phyloP scores from a whole-genome alignment of 164 flowering plant species.

The Aristolochia fimbriata region DNA sequence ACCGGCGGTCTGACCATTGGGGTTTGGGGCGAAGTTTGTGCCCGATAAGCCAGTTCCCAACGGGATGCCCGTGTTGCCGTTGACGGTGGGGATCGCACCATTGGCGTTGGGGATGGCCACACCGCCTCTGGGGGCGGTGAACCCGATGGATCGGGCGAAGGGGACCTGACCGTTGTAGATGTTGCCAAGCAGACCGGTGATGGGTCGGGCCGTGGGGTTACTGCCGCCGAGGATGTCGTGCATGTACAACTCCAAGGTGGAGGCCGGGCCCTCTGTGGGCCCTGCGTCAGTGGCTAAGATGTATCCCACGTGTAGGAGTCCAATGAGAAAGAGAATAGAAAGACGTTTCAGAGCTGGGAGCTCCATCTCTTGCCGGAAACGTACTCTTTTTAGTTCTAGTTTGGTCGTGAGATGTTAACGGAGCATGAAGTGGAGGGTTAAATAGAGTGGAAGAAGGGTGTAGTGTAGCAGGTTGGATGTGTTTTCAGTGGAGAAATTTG shows the following conservation, averaged over 20 bases:
- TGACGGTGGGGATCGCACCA: constrained; percentile 71
- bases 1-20: constrained; percentile 1
- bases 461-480: background rate
- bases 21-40: constrained; percentile 36
- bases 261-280: constrained; percentile 1
- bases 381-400: background rate
- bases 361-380: constrained; percentile 6
- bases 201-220: constrained; percentile 71
- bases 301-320: constrained; percentile 6
- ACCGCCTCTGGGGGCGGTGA: constrained; percentile 41
- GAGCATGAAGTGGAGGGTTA: background rate
- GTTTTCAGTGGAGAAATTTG: background rate
- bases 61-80: constrained; percentile 48
- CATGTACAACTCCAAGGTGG: constrained; percentile 60
- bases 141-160: constrained; percentile 75
- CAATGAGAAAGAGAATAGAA: constrained; percentile 19
- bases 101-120: constrained; percentile 71
- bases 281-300: constrained; percentile 14
- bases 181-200: constrained; percentile 77
- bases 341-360: constrained; percentile 14
- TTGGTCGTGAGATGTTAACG: background rate
- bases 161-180: constrained; percentile 83
- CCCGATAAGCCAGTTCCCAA: constrained; percentile 78
- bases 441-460: background rate
- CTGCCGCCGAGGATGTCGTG: constrained; percentile 86